Evolutionary conservation across 257 asterid species (phyloP).

Genomic region (Primulina eburnea): DNA sequence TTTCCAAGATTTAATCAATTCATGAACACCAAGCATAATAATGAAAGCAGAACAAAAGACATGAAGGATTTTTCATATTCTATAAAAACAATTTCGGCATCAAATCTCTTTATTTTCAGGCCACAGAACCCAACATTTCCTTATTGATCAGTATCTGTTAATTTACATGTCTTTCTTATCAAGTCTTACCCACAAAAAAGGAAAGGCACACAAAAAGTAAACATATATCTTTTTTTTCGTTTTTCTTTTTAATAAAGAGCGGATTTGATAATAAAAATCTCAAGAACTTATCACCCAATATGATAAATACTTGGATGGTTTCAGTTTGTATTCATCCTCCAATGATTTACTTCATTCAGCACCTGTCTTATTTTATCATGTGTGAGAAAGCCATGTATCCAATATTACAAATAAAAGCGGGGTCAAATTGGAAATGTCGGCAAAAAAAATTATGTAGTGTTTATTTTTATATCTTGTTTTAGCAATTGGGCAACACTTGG

Average conservation of each 20-base stretch:
- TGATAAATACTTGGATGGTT: not conserved
- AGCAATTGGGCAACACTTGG: not conserved
- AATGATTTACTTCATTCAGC: too few relatives aligned
- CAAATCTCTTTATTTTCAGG: conserved; percentile 44
- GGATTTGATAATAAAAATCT: too few relatives aligned
- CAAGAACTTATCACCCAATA: not conserved
- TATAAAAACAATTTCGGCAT: not conserved
- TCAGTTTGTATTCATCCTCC: too few relatives aligned
- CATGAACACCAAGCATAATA: not conserved
- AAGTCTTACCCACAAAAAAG: conserved; percentile 33
- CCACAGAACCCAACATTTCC: conserved; percentile 48
- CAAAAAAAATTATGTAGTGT: not conserved
- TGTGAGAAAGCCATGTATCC: too few relatives aligned
- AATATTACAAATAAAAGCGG: too few relatives aligned
- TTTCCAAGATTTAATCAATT: not conserved
- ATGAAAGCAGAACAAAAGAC: not conserved
- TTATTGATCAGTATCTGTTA: conserved; percentile 29
- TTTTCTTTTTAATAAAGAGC: not conserved
- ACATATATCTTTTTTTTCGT: too few relatives aligned
- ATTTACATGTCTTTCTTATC: conserved; percentile 27
- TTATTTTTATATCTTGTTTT: conserved; percentile 9
- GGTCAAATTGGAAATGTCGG: not conserved
- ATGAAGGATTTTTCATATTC: conserved; percentile 26
- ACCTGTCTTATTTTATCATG: too few relatives aligned
- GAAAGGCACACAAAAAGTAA: conserved; percentile 24